Evolutionary conservation across 768 basidiomycete species (phyloP).

Genomic region (Multifurca ochricompacta): DNA sequence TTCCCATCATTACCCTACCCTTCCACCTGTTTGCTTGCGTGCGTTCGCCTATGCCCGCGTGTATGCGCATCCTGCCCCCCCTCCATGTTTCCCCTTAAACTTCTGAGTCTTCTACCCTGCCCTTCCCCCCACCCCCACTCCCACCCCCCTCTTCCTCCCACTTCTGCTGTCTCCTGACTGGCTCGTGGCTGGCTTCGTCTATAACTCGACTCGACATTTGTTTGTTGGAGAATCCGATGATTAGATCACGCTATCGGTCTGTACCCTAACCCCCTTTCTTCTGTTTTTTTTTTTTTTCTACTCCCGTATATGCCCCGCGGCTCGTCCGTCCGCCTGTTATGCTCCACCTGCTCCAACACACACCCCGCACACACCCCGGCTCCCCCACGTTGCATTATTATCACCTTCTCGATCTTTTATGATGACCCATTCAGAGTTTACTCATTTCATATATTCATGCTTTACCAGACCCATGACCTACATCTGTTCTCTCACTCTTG

Average conservation of each 20-base stretch:
- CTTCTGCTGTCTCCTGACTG: slow-evolving; percentile 1
- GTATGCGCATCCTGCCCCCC: neutral
- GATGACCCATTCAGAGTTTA: slow-evolving; percentile 13
- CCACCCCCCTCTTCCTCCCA: neutral
- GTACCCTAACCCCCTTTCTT: slow-evolving; percentile 1
- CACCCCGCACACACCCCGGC: neutral
- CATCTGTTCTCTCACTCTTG: slow-evolving; percentile 6
- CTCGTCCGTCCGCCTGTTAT: slow-evolving; percentile 1
- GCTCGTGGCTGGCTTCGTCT: neutral
- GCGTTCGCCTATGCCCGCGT: neutral
- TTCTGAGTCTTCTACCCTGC: neutral
- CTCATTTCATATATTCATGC: slow-evolving; percentile 5
- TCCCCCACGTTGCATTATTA: slow-evolving; percentile 7
- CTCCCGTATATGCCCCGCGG: slow-evolving; percentile 1
- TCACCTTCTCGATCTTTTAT: slow-evolving; percentile 13
- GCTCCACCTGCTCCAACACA: neutral
- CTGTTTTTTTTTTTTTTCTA: neutral
- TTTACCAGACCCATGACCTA: slow-evolving; percentile 10
- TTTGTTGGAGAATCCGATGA: slow-evolving; percentile 1
- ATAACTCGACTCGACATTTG: neutral
- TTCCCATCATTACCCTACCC: neutral
- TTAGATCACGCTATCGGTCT: neutral
- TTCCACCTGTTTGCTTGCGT: no score
- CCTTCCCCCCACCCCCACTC: neutral
- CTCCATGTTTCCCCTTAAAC: neutral